A percentile compares a stretch with the other conserved stretches of the same genome.
Evolutionary conservation across 2,329 filamentous ascomycete genomes (phyloP).

Genomic region (Claviceps citrina): DNA sequence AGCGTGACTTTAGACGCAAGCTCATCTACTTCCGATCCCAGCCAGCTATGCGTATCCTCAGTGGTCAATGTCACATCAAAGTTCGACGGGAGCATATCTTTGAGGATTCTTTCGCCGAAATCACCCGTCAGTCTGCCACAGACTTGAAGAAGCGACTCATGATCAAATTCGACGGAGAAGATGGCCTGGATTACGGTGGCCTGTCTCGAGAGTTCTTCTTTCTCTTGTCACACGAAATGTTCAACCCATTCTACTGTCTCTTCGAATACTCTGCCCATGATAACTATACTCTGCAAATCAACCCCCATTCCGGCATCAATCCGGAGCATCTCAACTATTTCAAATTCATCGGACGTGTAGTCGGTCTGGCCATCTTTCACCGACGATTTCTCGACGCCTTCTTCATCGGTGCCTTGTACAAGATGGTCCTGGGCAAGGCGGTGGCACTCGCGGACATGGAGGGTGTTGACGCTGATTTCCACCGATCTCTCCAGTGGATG

Average conservation of each 20-base stretch:
- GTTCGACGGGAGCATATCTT: conserved; percentile 93
- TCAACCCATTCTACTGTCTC: conserved; percentile 98
- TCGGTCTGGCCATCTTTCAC: conserved; percentile 95
- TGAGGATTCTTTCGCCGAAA: conserved; percentile 96
- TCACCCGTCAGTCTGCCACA: conserved; percentile 86
- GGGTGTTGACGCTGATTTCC: conserved; percentile 94
- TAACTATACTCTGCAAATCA: conserved; percentile 99
- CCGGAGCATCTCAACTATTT: conserved; percentile 99
- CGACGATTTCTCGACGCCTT: conserved; percentile 94
- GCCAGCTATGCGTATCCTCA: conserved; percentile 85
- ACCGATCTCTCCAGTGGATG: conserved; percentile 92
- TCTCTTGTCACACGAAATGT: conserved; percentile 98
- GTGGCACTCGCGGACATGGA: conserved; percentile 93
- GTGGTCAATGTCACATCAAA: conserved; percentile 96
- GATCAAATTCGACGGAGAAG: conserved; percentile 99
- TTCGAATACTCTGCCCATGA: conserved; percentile 99
- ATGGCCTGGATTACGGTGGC: conserved; percentile 94
- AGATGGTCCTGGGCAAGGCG: conserved; percentile 94
- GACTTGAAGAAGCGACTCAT: conserved; percentile 97
- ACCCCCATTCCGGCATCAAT: conserved; percentile 97
- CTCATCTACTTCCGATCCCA: conserved; percentile 98
- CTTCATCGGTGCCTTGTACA: conserved; percentile 98
- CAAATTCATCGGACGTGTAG: conserved; percentile 97
- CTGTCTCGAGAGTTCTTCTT: conserved; percentile 99
- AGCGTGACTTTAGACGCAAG: conserved; percentile 95